Base-by-base conservation (phyloP, 768 basidiomycete genomes). In the Coprinopsis marcescibilis region DNA sequence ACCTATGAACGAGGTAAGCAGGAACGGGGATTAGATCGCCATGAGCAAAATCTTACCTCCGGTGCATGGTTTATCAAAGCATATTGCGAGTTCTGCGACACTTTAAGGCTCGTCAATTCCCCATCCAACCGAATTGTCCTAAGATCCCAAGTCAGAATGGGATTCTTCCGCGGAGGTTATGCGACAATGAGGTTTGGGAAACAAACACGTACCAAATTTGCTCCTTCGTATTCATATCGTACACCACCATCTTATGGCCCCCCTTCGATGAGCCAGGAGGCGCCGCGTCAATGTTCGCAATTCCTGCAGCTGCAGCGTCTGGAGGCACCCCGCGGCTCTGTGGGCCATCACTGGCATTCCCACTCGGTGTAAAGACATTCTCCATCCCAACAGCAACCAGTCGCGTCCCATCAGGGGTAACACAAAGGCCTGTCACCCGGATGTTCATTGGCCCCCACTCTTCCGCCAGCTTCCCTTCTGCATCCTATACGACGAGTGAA, bases 11-110 rank as follows among this genome's bases (percentile, higher is more conserved):
- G n/a, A n/a, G n/a, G n/a, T n/a, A n/a, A n/a, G n/a, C n/a, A n/a
- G n/a, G n/a, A n/a, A n/a, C n/a, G n/a, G n/a, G n/a, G n/a, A n/a
- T n/a, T n/a, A n/a, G n/a, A n/a, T n/a, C n/a, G n/a, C n/a, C n/a
- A n/a, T n/a, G n/a, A 58, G 53, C 15, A 43, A 53, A 46, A 50
- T 55, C 82, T 76, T 62, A 90, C 91, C 66, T 92, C 84, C 4
- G 90, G 90, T 30, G 88, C 77, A 59, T 88, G 86, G 59, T 85
- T 95, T 51, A 97, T 77, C 44, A 98, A 71, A 2, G 89, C 89
- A 58, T 80, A 89, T 52, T 80, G 83, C 25, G 91, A 95, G 66
- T 97, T 85, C 45, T 76, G 72, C 13, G 93, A 90, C 27, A 94
- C 72, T 62, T 83, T 85, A 55, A 96, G 82, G 62, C 89, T 92